Evolutionary conservation across 2,329 filamentous ascomycete genomes (phyloP), one percentile per base, ranked within the genome.

Genomic region (Aspergillus puulaauensis): DNA sequence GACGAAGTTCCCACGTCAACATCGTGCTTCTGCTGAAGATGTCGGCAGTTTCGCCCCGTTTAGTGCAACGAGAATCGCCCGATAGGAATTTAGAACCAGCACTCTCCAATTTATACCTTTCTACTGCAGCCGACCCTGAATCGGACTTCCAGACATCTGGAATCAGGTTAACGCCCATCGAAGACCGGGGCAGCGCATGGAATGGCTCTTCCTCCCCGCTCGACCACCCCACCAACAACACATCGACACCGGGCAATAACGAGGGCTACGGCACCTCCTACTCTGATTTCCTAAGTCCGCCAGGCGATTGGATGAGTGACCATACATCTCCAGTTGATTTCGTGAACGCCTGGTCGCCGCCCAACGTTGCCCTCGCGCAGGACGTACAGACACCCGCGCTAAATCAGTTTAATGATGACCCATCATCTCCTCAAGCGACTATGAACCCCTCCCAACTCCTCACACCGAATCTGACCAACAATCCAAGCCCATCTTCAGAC

Each of bases 51-150:
- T 66, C 58, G 53, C 66, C 48, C 45, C 63, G 62, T 57, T 65
- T 66, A 59, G 57, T 61, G 56, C 54, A 56, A 15, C 58, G 61
- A 40, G 61, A 67, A 43, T 70, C 66, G 15, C 66, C 64, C 54
- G 61, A 64, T 39, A 60, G 68, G 45, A 65, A 64, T 15, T 70
- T 73, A 58, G 71, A 70, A 45, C 62, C 70, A 43, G 68, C 65
- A 45, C 65, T 68, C 54, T 68, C 68, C 50, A 75, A 77, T 52
- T 71, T 73, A 21, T 77, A 76, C 61, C 70, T 78, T 7, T 72
- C 73, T 14, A 68, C 72, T 9, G 68, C 73, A 7, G 70, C 71
- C 9, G 72, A 73, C 56, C 72, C 67, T 3, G 75, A 79, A 62
- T 64, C 67, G 14, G 68, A 69, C 31, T 72, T 77, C 47, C 65